Percentiles rank a stretch among this genome's conserved stretches.
Conservation (phyloP, 768 basidiomycete genomes). For the Pilatotrama ljubarskyi region DNA sequence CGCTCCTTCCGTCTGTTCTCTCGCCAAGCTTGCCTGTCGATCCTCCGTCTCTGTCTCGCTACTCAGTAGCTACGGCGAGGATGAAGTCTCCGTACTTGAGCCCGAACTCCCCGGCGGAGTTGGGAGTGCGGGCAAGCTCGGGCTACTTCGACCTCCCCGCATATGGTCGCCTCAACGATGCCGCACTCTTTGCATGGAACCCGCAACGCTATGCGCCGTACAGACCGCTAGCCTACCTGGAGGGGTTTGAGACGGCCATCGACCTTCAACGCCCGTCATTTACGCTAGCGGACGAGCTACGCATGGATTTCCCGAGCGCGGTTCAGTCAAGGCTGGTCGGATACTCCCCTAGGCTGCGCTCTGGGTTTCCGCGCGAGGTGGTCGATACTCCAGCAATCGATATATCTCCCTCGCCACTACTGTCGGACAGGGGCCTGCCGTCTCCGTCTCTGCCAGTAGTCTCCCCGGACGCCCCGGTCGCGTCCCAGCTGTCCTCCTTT, state of each 20-base stretch:
- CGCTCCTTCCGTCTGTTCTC: not conserved
- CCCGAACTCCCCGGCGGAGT: slow-evolving; percentile 15
- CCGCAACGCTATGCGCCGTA: not conserved
- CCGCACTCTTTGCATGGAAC: slow-evolving; percentile 6
- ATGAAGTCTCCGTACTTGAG: slow-evolving; percentile 15
- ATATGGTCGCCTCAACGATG: not conserved
- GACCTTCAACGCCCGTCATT: not conserved
- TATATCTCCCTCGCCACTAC: slow-evolving; percentile 5
- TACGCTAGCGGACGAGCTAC: not conserved
- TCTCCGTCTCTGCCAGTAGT: slow-evolving; percentile 23
- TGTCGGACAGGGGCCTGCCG: slow-evolving; percentile 8
- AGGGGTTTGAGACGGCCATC: not conserved
- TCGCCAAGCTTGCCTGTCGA: not conserved
- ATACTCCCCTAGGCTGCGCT: slow-evolving; percentile 24
- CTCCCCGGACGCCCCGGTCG: slow-evolving; percentile 19
- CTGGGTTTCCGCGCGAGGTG: slow-evolving; percentile 13
- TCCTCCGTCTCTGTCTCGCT: not conserved
- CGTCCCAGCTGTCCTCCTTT: not conserved
- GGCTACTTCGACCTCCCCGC: slow-evolving; percentile 19
- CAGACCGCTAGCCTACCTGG: not conserved
- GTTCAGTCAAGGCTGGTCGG: slow-evolving; percentile 3
- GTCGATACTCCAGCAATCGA: slow-evolving; percentile 5
- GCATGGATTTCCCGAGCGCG: slow-evolving; percentile 6
- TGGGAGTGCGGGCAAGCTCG: not conserved
- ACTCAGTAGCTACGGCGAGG: not conserved